Conservation (phyloP, 2,329 filamentous ascomycete genomes). For the Dothidotthia symphoricarpi region DNA sequence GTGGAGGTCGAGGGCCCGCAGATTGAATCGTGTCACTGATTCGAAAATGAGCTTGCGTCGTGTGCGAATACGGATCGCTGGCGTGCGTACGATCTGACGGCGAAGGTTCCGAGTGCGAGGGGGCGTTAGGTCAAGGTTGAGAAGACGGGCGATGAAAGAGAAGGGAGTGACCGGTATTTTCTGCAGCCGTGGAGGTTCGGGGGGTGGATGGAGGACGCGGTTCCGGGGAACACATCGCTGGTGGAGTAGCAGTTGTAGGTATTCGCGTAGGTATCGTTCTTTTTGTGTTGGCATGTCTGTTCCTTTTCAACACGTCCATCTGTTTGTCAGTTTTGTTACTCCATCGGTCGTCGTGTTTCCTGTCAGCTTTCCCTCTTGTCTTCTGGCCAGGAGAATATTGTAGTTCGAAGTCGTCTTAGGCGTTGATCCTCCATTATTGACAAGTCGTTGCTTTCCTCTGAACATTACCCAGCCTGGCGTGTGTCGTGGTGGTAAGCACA, state of each 20-base stretch:
- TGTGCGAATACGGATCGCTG: slow-evolving; percentile 27
- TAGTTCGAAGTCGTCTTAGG: too few relatives aligned
- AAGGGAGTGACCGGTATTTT: slow-evolving; percentile 17
- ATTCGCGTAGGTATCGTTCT: not conserved
- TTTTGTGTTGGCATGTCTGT: not conserved
- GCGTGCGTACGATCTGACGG: slow-evolving; percentile 21
- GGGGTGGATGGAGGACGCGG: slow-evolving; percentile 31
- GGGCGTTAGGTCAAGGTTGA: slow-evolving; percentile 29
- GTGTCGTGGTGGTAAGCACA: too few relatives aligned
- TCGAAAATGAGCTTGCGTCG: slow-evolving; percentile 18
- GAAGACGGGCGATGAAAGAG: slow-evolving; percentile 2
- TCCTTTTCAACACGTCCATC: not conserved
- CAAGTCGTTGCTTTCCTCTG: too few relatives aligned
- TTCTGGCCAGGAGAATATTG: too few relatives aligned
- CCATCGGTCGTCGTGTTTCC: not conserved
- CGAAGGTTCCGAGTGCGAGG: slow-evolving; percentile 19
- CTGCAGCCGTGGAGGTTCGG: slow-evolving; percentile 28
- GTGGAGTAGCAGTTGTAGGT: slow-evolving; percentile 29
- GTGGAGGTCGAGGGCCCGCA: slow-evolving; percentile 8
- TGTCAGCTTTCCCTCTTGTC: too few relatives aligned
- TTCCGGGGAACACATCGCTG: slow-evolving; percentile 21
- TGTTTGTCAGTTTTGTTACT: not conserved
- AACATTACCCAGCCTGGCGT: too few relatives aligned
- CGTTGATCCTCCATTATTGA: too few relatives aligned
- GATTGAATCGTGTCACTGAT: slow-evolving; percentile 22